A percentile compares a stretch with the other conserved stretches of the same genome.
phyloP scores from a whole-genome alignment of 2,329 filamentous ascomycete genomes.

The Parastagonospora avenae region DNA sequence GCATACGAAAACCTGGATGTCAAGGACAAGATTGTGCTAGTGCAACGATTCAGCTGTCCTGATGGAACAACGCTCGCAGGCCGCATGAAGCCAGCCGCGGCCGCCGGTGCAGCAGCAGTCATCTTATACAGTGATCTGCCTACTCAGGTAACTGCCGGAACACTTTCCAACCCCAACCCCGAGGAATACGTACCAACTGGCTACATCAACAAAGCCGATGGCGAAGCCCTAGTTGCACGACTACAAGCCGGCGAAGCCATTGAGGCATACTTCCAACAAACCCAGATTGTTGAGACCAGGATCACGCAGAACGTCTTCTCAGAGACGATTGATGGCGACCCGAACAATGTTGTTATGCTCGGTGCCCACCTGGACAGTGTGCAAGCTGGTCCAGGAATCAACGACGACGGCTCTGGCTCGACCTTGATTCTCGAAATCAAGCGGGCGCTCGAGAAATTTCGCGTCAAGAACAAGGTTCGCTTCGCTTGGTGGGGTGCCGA shows the following conservation, averaged over 20 bases:
- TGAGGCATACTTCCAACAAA: slow-evolving; percentile 51
- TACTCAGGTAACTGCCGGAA: slow-evolving; percentile 48
- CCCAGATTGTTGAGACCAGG: slow-evolving; percentile 54
- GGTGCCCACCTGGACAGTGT: slow-evolving; percentile 48
- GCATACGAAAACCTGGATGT: slow-evolving; percentile 48
- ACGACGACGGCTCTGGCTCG: slow-evolving; percentile 49
- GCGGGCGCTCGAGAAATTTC: slow-evolving; percentile 44
- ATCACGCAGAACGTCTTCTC: slow-evolving; percentile 55
- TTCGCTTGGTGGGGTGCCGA: slow-evolving; percentile 50
- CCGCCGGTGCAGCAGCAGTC: slow-evolving; percentile 49
- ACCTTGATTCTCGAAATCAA: slow-evolving; percentile 46
- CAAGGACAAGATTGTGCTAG: slow-evolving; percentile 49
- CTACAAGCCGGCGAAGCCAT: slow-evolving; percentile 49
- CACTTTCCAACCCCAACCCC: slow-evolving; percentile 46
- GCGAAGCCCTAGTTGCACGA: slow-evolving; percentile 47
- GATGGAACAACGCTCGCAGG: slow-evolving; percentile 50
- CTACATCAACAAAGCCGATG: slow-evolving; percentile 53
- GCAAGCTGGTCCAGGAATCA: slow-evolving; percentile 47
- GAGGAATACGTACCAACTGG: slow-evolving; percentile 45
- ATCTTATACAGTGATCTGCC: slow-evolving; percentile 50
- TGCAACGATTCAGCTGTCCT: slow-evolving; percentile 50
- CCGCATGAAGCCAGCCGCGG: slow-evolving; percentile 47
- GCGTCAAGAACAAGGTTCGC: slow-evolving; percentile 48
- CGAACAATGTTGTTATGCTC: slow-evolving; percentile 45
- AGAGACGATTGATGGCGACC: slow-evolving; percentile 46